Percentiles rank a stretch among this genome's conserved stretches.
Conservation (phyloP, 352 stramenopile species). For the Phytophthora sp. region DNA sequence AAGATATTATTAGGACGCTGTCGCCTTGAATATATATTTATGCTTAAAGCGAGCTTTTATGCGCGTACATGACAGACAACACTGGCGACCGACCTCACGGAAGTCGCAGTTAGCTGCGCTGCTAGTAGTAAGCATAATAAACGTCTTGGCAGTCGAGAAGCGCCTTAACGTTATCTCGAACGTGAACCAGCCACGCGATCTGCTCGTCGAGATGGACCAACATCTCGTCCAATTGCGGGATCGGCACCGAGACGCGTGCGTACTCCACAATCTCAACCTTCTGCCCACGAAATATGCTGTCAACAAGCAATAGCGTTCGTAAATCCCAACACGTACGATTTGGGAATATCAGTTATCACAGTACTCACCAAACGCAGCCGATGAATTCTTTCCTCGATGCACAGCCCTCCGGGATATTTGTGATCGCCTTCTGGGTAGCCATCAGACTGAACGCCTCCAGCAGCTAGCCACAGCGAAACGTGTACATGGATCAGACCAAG, state of each 20-base stretch:
- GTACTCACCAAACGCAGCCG: conserved; percentile 74
- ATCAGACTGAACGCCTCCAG: conserved; percentile 76
- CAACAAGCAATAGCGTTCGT: conserved; percentile 4
- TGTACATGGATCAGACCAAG: not conserved
- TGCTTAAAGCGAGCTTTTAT: conserved; percentile 16
- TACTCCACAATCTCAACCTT: conserved; percentile 85
- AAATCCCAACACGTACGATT: not conserved
- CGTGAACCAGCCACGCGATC: conserved; percentile 64
- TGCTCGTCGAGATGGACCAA: conserved; percentile 68
- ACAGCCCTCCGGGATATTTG: conserved; percentile 63
- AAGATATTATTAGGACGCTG: conserved; percentile 23
- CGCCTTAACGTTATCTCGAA: conserved; percentile 78
- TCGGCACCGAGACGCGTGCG: conserved; percentile 63
- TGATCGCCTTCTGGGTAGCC: conserved; percentile 59
- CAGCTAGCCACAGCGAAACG: conserved; percentile 42
- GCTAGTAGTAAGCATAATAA: conserved; percentile 46
- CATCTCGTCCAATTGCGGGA: conserved; percentile 86
- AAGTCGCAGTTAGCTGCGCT: not conserved
- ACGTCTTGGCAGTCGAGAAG: conserved; percentile 68
- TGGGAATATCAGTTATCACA: not conserved
- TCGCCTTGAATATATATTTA: conserved; percentile 29
- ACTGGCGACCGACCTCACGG: not conserved
- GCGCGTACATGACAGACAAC: conserved; percentile 21
- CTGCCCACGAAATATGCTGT: conserved; percentile 73
- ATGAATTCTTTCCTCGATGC: conserved; percentile 83